Evolutionary conservation across 2,329 filamentous ascomycete genomes (phyloP).

Genomic region (Phyllosticta citribraziliensis): DNA sequence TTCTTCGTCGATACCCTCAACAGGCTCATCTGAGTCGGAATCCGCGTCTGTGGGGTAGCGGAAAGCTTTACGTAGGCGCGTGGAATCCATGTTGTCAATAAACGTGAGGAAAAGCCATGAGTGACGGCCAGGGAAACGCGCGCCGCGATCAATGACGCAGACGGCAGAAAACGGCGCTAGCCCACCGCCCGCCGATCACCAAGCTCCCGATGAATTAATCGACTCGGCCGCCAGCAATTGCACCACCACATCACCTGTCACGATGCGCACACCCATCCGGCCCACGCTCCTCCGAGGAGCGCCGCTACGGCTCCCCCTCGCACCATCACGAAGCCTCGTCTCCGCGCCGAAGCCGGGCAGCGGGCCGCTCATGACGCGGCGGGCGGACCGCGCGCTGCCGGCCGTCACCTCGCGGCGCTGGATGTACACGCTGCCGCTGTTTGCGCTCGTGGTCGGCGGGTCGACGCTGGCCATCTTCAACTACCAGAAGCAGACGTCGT

Average conservation of each 20-base stretch:
- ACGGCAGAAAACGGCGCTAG: not conserved
- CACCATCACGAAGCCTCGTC: constrained; percentile 10
- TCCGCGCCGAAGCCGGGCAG: constrained; percentile 9
- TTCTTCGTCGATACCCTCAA: constrained; percentile 65
- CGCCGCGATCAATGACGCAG: not conserved
- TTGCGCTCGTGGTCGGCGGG: constrained; percentile 59
- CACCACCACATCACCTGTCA: not conserved
- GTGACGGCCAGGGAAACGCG: not conserved
- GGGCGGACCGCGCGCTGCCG: constrained; percentile 13
- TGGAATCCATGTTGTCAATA: constrained; percentile 34
- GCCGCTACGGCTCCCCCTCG: not conserved
- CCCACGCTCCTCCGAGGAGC: not conserved
- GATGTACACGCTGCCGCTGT: constrained; percentile 60
- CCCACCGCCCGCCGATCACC: not conserved
- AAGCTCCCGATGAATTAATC: not conserved
- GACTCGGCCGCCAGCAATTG: not conserved
- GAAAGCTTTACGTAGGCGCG: constrained; percentile 68
- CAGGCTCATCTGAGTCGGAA: constrained; percentile 45
- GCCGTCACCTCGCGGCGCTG: constrained; percentile 1
- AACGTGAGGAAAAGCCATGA: too few species aligned
- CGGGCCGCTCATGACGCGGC: constrained; percentile 11
- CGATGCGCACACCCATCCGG: not conserved
- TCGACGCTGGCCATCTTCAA: constrained; percentile 90
- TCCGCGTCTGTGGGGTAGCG: constrained; percentile 58
- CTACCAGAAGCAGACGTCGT: constrained; percentile 91